A percentile compares a stretch with the other conserved stretches of the same genome.
Evolutionary conservation across 1,284 basidiomycete species (phyloP).

Genomic region (Lentinula novae-zelandiae): DNA sequence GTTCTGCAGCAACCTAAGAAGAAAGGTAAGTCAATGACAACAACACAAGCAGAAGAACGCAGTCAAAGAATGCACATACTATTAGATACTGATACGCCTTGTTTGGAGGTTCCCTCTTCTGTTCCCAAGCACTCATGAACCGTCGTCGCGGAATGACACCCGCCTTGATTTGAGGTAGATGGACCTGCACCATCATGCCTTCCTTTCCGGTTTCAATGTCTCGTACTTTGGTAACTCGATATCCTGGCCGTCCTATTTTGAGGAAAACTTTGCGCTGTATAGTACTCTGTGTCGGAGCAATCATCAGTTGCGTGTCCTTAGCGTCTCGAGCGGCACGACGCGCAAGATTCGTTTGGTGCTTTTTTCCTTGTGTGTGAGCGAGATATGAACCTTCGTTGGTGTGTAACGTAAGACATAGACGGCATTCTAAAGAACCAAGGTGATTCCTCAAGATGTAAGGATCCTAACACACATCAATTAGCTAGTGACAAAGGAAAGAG

Average conservation of each 20-base stretch:
- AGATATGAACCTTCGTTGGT: conserved; percentile 99
- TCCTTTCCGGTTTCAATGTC: conserved; percentile 77
- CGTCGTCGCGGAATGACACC: conserved; percentile 84
- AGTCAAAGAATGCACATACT: conserved; percentile 46
- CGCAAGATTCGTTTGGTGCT: conserved; percentile 98
- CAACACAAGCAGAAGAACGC: conserved; percentile 3
- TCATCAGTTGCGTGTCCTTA: conserved; percentile 86
- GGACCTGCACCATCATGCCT: conserved; percentile 96
- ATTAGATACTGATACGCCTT: conserved; percentile 97
- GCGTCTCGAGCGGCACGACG: conserved; percentile 94
- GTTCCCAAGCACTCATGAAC: conserved; percentile 99
- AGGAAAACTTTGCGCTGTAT: conserved; percentile 92
- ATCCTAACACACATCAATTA: conserved; percentile 52
- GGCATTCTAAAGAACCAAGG: conserved; percentile 95
- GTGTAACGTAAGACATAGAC: conserved; percentile 95
- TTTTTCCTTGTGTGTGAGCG: conserved; percentile 99
- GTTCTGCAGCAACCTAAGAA: conserved; percentile 90
- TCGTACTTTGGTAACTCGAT: conserved; percentile 86
- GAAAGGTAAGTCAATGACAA: conserved; percentile 12
- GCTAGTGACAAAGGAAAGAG: conserved; percentile 4
- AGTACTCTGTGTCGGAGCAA: conserved; percentile 71
- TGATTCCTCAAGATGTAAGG: conserved; percentile 99
- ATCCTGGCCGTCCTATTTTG: conserved; percentile 96
- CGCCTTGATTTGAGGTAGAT: conserved; percentile 90
- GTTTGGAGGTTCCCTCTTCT: conserved; percentile 93